phyloP scores from a whole-genome alignment of 1,284 basidiomycete genomes.

The Taiwanofungus camphoratus region DNA sequence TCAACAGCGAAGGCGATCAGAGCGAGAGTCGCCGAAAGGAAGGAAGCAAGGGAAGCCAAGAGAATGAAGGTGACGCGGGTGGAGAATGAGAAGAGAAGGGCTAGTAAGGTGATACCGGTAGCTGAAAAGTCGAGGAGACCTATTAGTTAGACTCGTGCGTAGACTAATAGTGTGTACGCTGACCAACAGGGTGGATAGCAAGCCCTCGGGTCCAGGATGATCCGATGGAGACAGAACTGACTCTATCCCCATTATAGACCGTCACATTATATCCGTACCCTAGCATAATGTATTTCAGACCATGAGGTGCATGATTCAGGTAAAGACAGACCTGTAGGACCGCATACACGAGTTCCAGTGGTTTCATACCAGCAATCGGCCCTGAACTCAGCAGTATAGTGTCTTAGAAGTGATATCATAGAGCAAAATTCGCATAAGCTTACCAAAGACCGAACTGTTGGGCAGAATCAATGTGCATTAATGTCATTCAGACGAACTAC shows the following conservation, averaged over 20 bases:
- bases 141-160: slow-evolving; percentile 2
- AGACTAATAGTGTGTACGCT: slow-evolving; percentile 18
- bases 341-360: slow-evolving; percentile 44
- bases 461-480: too few relatives aligned
- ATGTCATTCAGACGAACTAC: too few relatives aligned
- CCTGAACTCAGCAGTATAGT: too few relatives aligned
- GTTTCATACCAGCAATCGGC: slow-evolving; percentile 46
- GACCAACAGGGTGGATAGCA: slow-evolving; percentile 68
- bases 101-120: slow-evolving; percentile 55
- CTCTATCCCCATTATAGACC: slow-evolving; percentile 31
- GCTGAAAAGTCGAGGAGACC: slow-evolving; percentile 35
- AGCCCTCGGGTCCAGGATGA: slow-evolving; percentile 68
- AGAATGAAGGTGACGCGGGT: slow-evolving; percentile 53
- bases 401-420: too few relatives aligned
- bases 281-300: slow-evolving; percentile 19
- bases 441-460: slow-evolving; percentile 58
- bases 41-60: slow-evolving; percentile 53
- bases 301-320: neutral
- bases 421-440: slow-evolving; percentile 16
- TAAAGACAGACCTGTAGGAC: slow-evolving; percentile 29
- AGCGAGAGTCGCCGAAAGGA: slow-evolving; percentile 59
- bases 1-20: slow-evolving; percentile 70
- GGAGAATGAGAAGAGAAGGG: slow-evolving; percentile 59
- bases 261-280: slow-evolving; percentile 50
- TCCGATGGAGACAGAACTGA: slow-evolving; percentile 36